These are phyloP conservation scores for Climacium dendroides DNA, from an alignment of 225 moss, liverwort and hornwort species.

Conservation along the genomic window DNA sequence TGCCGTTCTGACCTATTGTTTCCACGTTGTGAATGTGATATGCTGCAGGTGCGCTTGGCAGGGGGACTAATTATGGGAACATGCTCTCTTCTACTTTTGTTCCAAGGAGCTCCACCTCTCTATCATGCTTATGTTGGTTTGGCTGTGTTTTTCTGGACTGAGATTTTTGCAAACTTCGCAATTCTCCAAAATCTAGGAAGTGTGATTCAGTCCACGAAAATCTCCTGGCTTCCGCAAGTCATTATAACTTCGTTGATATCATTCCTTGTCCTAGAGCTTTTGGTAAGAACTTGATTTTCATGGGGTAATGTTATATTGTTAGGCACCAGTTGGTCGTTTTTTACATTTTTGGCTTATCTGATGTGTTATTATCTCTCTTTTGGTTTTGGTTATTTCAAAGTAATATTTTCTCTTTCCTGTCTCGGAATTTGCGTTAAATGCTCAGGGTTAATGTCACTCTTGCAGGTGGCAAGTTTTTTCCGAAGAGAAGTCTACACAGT, in stretches of 20 bases:
- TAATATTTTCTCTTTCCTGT: neutral
- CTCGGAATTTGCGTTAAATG: neutral
- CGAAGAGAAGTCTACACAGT: slow-evolving; percentile 81
- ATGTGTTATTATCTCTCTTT: neutral
- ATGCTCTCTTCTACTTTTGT: slow-evolving; percentile 53
- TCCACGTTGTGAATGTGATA: neutral
- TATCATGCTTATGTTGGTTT: slow-evolving; percentile 87
- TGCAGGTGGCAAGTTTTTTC: slow-evolving; percentile 93
- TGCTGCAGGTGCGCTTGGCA: slow-evolving; percentile 77
- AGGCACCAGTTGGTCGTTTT: neutral
- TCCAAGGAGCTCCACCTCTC: slow-evolving; percentile 67
- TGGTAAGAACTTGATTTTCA: slow-evolving; percentile 46
- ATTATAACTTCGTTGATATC: slow-evolving; percentile 24
- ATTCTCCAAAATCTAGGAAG: slow-evolving; percentile 27
- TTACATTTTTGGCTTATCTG: neutral
- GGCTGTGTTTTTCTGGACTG: slow-evolving; percentile 85
- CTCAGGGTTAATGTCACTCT: neutral
- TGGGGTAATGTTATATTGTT: neutral
- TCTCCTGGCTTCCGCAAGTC: slow-evolving; percentile 45
- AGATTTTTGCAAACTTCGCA: slow-evolving; percentile 46
- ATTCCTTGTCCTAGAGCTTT: slow-evolving; percentile 67
- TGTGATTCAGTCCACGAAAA: slow-evolving; percentile 31
- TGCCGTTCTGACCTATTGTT: neutral
- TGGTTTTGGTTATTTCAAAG: neutral
- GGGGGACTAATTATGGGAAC: slow-evolving; percentile 63